phyloP scores from a whole-genome alignment of 2,329 filamentous ascomycete species.

The Trichophaea hybrida region DNA sequence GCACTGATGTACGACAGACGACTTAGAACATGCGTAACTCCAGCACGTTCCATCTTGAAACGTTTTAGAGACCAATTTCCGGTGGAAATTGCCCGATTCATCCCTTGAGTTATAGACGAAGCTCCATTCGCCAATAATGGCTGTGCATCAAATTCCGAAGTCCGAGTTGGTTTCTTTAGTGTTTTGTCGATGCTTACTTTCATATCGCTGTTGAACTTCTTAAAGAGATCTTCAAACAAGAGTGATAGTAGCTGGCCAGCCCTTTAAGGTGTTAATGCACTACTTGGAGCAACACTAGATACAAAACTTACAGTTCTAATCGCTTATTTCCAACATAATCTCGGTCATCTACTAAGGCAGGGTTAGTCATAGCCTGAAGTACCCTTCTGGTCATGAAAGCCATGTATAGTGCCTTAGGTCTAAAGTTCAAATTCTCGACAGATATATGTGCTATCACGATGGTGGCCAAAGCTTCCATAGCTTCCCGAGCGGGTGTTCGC shows the following conservation, averaged over 20 bases:
- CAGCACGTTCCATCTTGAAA: constrained; percentile 96
- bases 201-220: constrained; percentile 77
- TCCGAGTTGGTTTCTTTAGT: constrained; percentile 81
- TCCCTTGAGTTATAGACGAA: constrained; percentile 75
- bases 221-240: constrained; percentile 95
- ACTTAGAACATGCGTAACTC: constrained; percentile 91
- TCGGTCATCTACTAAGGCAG: constrained; percentile 80
- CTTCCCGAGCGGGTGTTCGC: constrained; percentile 57
- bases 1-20: constrained; percentile 91
- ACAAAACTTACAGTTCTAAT: constrained; percentile 48
- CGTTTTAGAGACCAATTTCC: constrained; percentile 97
- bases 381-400: constrained; percentile 96
- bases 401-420: constrained; percentile 92
- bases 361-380: constrained; percentile 81
- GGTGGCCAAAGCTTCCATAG: constrained; percentile 78
- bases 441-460: constrained; percentile 91
- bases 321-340: constrained; percentile 98
- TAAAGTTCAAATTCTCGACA: constrained; percentile 80
- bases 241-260: constrained; percentile 88
- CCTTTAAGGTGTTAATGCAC: constrained; percentile 8
- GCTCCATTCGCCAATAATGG: constrained; percentile 72
- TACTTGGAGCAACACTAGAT: background rate
- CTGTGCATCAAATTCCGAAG: constrained; percentile 74
- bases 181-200: constrained; percentile 93
- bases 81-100: constrained; percentile 92